phyloP scores from a whole-genome alignment of 441 rosid genomes.

The Jatropha multifida region DNA sequence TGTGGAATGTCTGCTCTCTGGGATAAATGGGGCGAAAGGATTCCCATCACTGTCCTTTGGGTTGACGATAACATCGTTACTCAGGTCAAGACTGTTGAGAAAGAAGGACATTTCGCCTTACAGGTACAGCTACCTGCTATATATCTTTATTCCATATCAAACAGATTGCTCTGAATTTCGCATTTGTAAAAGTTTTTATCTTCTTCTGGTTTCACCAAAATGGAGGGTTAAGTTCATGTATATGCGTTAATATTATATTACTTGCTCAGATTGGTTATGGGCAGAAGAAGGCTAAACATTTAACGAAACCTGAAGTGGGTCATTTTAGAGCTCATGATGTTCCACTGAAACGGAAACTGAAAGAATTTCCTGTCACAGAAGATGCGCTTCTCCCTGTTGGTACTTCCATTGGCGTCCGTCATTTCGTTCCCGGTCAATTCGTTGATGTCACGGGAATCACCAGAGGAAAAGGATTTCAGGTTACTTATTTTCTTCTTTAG shows the following conservation, averaged over 20 bases:
- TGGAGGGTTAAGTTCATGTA: neutral
- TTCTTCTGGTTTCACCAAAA: neutral
- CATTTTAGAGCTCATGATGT: conserved; percentile 97
- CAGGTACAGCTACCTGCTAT: conserved; percentile 49
- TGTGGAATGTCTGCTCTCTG: conserved; percentile 91
- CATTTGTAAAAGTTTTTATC: neutral
- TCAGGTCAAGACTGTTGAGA: conserved; percentile 89
- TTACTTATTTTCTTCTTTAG: conserved; percentile 11
- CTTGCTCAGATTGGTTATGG: conserved; percentile 77
- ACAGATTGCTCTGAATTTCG: neutral
- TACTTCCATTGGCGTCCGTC: conserved; percentile 71
- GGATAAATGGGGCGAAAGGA: conserved; percentile 97
- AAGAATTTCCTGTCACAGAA: conserved; percentile 91
- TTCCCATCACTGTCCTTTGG: conserved; percentile 88
- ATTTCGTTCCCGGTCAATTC: conserved; percentile 89
- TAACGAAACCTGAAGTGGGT: conserved; percentile 89
- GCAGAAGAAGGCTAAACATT: conserved; percentile 92
- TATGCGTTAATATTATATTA: conserved; percentile 25
- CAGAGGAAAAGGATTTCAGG: conserved; percentile 97
- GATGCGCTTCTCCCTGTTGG: conserved; percentile 95
- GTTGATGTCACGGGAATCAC: conserved; percentile 90
- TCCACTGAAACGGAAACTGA: conserved; percentile 87
- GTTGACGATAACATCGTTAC: conserved; percentile 91
- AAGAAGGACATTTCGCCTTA: conserved; percentile 78
- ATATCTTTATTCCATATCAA: neutral